Percentiles rank a stretch among this genome's conserved stretches.
Conservation (phyloP, 805 yeast genomes). For the Lipomyces lipofer region DNA sequence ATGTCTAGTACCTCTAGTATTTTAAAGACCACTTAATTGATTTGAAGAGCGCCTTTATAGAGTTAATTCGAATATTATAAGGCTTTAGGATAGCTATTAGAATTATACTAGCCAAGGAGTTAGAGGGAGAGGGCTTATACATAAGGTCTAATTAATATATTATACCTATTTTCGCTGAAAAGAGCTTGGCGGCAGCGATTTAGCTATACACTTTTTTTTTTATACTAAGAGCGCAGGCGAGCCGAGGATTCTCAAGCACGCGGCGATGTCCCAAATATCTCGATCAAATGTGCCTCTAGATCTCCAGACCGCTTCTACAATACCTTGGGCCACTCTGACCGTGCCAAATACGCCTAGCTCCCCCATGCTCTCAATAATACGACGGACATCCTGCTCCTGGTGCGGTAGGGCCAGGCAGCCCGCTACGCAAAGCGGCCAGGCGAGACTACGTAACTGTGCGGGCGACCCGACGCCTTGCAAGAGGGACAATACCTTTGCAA, state of each 20-base stretch:
- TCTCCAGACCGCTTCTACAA: background rate
- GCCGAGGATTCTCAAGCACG: slow-evolving; percentile 1
- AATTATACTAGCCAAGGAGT: too few species aligned
- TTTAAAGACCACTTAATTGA: too few species aligned
- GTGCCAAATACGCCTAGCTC: background rate
- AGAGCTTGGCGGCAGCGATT: too few species aligned
- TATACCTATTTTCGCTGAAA: too few species aligned
- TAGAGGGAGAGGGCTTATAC: too few species aligned
- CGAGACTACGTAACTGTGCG: background rate
- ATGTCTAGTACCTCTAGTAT: too few species aligned
- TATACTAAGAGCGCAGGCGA: background rate
- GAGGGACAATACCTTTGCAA: background rate
- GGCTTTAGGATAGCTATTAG: too few species aligned
- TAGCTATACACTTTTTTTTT: too few species aligned
- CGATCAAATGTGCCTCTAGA: background rate
- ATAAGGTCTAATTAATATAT: too few species aligned
- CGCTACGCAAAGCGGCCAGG: background rate
- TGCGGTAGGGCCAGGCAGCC: background rate
- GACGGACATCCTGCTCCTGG: background rate
- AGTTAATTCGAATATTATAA: too few species aligned
- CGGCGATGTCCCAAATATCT: background rate
- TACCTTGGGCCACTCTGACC: background rate
- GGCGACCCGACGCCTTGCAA: background rate
- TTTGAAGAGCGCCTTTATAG: too few species aligned
- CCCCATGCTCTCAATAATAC: background rate